These are phyloP conservation scores for Pistacia atlantica DNA, from an alignment of 345 rosid genomes.

Conservation along the genomic window DNA sequence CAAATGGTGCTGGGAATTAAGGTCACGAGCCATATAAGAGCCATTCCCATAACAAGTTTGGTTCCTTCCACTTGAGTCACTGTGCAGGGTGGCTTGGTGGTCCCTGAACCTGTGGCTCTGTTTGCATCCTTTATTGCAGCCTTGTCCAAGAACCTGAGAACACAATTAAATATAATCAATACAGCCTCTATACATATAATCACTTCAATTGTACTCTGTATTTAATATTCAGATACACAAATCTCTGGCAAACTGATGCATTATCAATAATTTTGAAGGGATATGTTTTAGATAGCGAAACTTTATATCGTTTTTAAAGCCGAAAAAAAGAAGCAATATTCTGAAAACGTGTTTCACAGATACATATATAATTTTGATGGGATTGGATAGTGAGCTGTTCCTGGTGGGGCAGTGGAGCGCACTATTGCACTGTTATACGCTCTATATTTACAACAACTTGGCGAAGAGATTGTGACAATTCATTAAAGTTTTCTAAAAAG, in stretches of 20 bases:
- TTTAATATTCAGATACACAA: too few species aligned
- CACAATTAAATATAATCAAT: not conserved
- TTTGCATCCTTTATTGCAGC: slow-evolving; percentile 61
- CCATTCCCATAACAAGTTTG: slow-evolving; percentile 75
- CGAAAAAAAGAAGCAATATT: slow-evolving; percentile 12
- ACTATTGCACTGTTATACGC: slow-evolving; percentile 18
- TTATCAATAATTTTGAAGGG: not conserved
- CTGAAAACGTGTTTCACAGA: slow-evolving; percentile 22
- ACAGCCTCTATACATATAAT: not conserved
- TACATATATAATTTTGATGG: slow-evolving; percentile 15
- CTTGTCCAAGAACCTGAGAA: slow-evolving; percentile 78
- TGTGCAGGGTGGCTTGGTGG: slow-evolving; percentile 52
- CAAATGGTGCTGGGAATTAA: slow-evolving; percentile 80
- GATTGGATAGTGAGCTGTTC: slow-evolving; percentile 14
- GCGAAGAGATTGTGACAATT: slow-evolving; percentile 21
- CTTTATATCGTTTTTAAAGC: not conserved
- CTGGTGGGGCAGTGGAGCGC: slow-evolving; percentile 18
- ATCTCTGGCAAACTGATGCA: too few species aligned
- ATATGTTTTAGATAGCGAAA: not conserved
- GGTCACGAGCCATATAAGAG: slow-evolving; percentile 73
- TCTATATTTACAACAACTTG: slow-evolving; percentile 13
- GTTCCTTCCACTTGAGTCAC: slow-evolving; percentile 83
- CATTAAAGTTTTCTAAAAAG: slow-evolving; percentile 17
- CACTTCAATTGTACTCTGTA: too few species aligned
- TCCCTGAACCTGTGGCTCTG: slow-evolving; percentile 13